Percentiles rank a stretch among this genome's conserved stretches.
phyloP scores from a whole-genome alignment of 768 basidiomycete species.

The Pleurotus platypus region DNA sequence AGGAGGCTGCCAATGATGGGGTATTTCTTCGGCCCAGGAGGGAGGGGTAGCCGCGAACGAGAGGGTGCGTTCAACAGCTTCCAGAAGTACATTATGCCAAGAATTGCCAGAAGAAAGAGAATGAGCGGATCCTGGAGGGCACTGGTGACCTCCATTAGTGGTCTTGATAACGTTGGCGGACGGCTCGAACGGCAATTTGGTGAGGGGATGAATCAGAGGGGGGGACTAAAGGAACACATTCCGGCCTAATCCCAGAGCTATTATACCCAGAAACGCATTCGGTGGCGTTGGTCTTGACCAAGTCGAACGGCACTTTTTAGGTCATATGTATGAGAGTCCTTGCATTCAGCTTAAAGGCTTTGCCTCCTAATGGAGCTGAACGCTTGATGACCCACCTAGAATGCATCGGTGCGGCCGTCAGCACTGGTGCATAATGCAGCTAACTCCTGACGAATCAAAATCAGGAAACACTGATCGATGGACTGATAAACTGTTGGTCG shows the following conservation, averaged over 20 bases:
- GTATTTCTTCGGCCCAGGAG: slow-evolving; percentile 22
- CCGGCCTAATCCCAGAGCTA: too few relatives aligned
- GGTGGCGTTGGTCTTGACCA: background rate
- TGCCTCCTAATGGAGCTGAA: background rate
- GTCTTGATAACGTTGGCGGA: background rate
- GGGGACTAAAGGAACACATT: too few relatives aligned
- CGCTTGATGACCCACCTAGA: slow-evolving; percentile 1
- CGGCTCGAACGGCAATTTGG: background rate
- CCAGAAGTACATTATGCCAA: background rate
- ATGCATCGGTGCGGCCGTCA: background rate
- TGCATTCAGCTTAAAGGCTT: background rate
- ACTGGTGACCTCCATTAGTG: background rate
- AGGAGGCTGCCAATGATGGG: slow-evolving; percentile 22
- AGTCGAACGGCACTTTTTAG: background rate
- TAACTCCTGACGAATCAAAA: too few relatives aligned
- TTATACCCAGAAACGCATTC: too few relatives aligned
- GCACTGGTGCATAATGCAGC: too few relatives aligned
- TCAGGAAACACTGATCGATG: too few relatives aligned
- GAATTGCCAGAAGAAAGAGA: background rate
- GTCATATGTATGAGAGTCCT: slow-evolving; percentile 3
- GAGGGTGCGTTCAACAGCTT: background rate
- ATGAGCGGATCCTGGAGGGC: background rate
- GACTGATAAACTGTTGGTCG: too few relatives aligned
- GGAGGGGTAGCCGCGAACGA: slow-evolving; percentile 13
- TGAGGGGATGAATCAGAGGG: background rate